Evolutionary conservation across 257 asterid genomes (phyloP).

Genomic region (Przewalskia tangutica): DNA sequence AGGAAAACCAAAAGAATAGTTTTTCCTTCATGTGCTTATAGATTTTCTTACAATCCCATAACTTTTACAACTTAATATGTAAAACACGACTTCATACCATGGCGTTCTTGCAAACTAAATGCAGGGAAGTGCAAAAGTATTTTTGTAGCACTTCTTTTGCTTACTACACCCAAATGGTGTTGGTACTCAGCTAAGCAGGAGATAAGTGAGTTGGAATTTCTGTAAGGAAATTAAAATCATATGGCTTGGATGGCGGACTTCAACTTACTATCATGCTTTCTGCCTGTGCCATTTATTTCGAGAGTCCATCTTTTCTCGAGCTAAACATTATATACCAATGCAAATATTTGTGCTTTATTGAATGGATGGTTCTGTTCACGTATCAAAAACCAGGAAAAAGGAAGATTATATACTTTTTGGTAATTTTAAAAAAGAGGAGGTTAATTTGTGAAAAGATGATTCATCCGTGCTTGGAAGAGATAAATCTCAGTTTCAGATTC

Average conservation of each 20-base stretch:
- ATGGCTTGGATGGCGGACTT: background rate
- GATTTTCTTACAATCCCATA: background rate
- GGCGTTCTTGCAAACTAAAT: background rate
- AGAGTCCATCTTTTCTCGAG: background rate
- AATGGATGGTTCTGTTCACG: background rate
- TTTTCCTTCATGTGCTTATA: too few species aligned
- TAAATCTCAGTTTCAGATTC: background rate
- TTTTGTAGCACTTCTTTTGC: background rate
- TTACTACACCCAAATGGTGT: background rate
- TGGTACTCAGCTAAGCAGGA: background rate
- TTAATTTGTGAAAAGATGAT: background rate
- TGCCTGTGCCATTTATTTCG: background rate
- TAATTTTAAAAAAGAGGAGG: background rate
- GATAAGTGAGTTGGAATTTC: background rate
- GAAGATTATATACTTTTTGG: background rate
- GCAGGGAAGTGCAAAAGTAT: background rate
- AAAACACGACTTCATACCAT: background rate
- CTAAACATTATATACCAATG: background rate
- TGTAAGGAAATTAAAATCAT: background rate
- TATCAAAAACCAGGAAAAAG: background rate
- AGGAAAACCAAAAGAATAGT: too few species aligned
- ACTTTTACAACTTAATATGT: background rate
- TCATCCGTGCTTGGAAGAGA: background rate
- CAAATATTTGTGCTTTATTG: background rate
- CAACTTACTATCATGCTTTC: background rate